These are phyloP conservation scores for Mycena albidolilacea DNA, from an alignment of 768 basidiomycete species.

Conservation along the genomic window DNA sequence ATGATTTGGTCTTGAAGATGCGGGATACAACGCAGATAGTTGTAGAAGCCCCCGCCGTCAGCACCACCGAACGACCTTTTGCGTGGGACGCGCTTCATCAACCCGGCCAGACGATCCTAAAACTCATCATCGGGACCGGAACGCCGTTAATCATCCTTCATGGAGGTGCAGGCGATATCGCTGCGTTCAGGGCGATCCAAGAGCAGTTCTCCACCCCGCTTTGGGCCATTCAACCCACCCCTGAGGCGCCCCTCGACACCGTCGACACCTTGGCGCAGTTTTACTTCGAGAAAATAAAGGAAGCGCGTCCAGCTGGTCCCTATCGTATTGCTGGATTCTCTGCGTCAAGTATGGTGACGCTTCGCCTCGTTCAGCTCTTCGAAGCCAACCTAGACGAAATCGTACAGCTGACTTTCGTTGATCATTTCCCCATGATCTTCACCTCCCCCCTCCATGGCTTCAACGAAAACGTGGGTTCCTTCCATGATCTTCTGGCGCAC, in stretches of 20 bases:
- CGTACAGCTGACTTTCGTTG: background rate
- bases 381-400: background rate
- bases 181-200: slow-evolving; percentile 14
- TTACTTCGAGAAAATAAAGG: slow-evolving; percentile 40
- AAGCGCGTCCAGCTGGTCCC: too few species aligned
- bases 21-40: background rate
- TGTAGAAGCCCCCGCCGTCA: background rate
- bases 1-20: background rate
- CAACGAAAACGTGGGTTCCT: slow-evolving; percentile 13
- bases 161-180: background rate
- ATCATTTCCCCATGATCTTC: background rate
- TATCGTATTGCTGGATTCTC: too few species aligned
- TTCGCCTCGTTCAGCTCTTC: background rate
- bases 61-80: background rate
- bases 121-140: background rate
- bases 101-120: background rate
- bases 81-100: slow-evolving; percentile 1
- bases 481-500: slow-evolving; percentile 15
- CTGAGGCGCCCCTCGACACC: slow-evolving; percentile 38
- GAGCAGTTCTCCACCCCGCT: slow-evolving; percentile 30
- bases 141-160: background rate
- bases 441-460: slow-evolving; percentile 16
- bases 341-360: background rate
- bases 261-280: slow-evolving; percentile 33
- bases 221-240: slow-evolving; percentile 35